Percentiles rank a stretch among this genome's conserved stretches.
Conservation (phyloP, 2,329 filamentous ascomycete genomes). For the Epichloe gansuensis region DNA sequence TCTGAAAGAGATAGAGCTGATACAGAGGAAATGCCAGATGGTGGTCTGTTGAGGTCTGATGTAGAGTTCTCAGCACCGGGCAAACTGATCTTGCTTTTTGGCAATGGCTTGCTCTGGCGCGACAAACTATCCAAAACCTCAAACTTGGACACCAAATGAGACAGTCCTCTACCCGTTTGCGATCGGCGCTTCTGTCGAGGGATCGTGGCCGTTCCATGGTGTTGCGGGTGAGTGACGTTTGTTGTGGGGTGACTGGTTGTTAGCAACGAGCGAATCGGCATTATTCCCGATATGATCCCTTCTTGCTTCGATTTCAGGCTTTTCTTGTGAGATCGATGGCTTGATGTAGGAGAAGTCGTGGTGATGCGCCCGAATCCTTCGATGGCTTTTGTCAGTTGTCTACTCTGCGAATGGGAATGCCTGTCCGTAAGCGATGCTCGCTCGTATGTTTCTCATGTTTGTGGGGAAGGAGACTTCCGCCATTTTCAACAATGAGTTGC, state of each 20-base stretch:
- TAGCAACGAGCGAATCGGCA: conserved; percentile 3
- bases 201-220: not conserved
- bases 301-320: not conserved
- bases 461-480: not conserved
- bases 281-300: not conserved
- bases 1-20: not conserved
- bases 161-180: conserved; percentile 9
- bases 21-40: not conserved
- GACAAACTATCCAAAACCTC: conserved; percentile 17
- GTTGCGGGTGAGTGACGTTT: not conserved
- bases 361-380: not conserved
- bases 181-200: not conserved
- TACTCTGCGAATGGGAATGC: not conserved
- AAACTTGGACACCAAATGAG: conserved; percentile 24
- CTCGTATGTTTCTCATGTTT: not conserved
- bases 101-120: not conserved
- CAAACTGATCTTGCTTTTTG: not conserved
- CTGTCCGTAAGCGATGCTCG: not conserved
- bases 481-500: not conserved
- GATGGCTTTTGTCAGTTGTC: not conserved
- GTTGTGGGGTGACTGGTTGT: not conserved
- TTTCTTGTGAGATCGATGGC: not conserved
- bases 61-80: not conserved
- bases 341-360: not conserved
- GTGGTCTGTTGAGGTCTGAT: not conserved